These are phyloP conservation scores for Skeletonema menzelii DNA, from an alignment of 108 stramenopile species.

Conservation along the genomic window DNA sequence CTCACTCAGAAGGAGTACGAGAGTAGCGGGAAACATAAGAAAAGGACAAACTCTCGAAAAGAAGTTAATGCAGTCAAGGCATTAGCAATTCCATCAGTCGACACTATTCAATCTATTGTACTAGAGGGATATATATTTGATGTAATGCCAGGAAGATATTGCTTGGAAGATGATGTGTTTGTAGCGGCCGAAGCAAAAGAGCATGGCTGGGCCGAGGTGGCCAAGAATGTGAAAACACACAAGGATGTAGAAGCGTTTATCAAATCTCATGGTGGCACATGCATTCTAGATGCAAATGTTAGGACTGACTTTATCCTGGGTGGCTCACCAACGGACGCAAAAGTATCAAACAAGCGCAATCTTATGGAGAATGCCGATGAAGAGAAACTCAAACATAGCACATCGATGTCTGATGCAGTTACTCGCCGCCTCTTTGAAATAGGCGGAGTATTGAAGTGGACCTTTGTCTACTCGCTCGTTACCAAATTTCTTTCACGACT, in stretches of 20 bases:
- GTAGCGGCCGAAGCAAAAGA: constrained; percentile 61
- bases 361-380: constrained; percentile 6
- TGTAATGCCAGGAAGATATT: constrained; percentile 72
- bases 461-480: constrained; percentile 62
- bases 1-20: constrained; percentile 65
- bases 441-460: constrained; percentile 54
- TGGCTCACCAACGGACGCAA: constrained; percentile 10
- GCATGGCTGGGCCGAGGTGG: constrained; percentile 63
- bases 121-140: constrained; percentile 59
- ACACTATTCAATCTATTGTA: constrained; percentile 10
- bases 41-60: constrained; percentile 32
- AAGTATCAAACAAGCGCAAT: constrained; percentile 21
- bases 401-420: constrained; percentile 17
- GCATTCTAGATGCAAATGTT: constrained; percentile 28
- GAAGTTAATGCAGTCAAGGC: constrained; percentile 27
- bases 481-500: constrained; percentile 24
- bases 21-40: constrained; percentile 27
- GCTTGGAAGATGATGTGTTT: constrained; percentile 46
- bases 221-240: constrained; percentile 40
- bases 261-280: constrained; percentile 61
- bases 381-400: constrained; percentile 16
- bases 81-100: constrained; percentile 25
- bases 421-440: constrained; percentile 23
- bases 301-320: constrained; percentile 25
- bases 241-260: constrained; percentile 72